Evolutionary conservation across 352 stramenopile genomes (phyloP).

Genomic region (Globisporangium canariense): DNA sequence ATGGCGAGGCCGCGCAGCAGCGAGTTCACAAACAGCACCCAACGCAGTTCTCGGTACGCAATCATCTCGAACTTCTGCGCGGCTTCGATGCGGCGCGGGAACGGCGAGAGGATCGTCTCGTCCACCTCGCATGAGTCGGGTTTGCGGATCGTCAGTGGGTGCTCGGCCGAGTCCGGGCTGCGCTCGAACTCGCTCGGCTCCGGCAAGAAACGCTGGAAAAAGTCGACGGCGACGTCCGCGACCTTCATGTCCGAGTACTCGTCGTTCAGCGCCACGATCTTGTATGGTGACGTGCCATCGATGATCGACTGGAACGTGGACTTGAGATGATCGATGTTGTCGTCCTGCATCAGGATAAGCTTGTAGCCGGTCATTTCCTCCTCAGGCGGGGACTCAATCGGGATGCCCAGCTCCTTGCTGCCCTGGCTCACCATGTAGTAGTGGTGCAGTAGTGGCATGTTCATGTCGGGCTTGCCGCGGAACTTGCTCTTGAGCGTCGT

Average conservation of each 20-base stretch:
- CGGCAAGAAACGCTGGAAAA: conserved; percentile 69
- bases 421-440: conserved; percentile 88
- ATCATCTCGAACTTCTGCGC: conserved; percentile 79
- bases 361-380: conserved; percentile 84
- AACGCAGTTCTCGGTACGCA: conserved; percentile 76
- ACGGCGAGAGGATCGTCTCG: conserved; percentile 61
- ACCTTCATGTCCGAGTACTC: conserved; percentile 84
- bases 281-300: conserved; percentile 58
- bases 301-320: conserved; percentile 66
- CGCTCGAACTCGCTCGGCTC: conserved; percentile 67
- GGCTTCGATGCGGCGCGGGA: conserved; percentile 54
- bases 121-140: conserved; percentile 69
- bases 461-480: conserved; percentile 83
- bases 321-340: conserved; percentile 74
- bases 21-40: conserved; percentile 79
- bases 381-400: conserved; percentile 63
- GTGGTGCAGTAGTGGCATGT: conserved; percentile 84
- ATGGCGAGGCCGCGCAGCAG: conserved; percentile 72
- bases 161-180: conserved; percentile 35
- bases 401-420: conserved; percentile 74
- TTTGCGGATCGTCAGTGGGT: conserved; percentile 59
- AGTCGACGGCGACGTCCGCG: conserved; percentile 62
- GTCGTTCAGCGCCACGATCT: conserved; percentile 84
- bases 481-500: conserved; percentile 86
- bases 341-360: conserved; percentile 80